phyloP scores from a whole-genome alignment of 768 basidiomycete species.

The Boletus patriciae region DNA sequence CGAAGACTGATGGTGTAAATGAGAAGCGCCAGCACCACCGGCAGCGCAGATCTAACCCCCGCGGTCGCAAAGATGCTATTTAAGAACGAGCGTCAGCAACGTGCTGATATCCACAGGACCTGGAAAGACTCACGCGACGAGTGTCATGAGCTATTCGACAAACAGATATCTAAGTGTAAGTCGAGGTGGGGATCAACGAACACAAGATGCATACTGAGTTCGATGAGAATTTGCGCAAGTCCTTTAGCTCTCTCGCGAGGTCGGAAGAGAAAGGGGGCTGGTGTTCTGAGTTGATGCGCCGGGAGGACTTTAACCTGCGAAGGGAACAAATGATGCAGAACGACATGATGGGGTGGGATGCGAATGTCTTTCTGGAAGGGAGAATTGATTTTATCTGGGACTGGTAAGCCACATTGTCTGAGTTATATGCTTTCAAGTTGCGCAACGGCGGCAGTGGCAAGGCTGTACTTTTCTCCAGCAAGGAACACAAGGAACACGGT shows the following conservation, averaged over 20 bases:
- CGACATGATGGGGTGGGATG: no score
- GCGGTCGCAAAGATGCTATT: conserved; percentile 17
- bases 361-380: no score
- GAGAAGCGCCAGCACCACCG: conserved; percentile 14
- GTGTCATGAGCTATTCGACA: conserved; percentile 8
- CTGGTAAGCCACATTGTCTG: no score
- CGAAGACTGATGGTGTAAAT: conserved; percentile 21
- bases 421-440: no score
- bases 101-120: background rate
- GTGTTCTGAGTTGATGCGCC: no score
- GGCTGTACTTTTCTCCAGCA: no score
- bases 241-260: conserved; percentile 5
- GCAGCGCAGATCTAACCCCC: conserved; percentile 1
- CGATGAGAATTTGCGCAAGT: conserved; percentile 12
- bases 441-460: no score
- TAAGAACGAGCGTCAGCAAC: background rate
- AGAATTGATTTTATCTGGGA: no score
- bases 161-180: background rate
- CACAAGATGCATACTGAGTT: conserved; percentile 11
- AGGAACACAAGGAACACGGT: no score
- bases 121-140: conserved; percentile 13
- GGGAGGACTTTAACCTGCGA: no score
- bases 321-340: no score
- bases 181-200: background rate
- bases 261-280: background rate